Conservation (phyloP, 768 basidiomycete genomes). For the Mycena latifolia region DNA sequence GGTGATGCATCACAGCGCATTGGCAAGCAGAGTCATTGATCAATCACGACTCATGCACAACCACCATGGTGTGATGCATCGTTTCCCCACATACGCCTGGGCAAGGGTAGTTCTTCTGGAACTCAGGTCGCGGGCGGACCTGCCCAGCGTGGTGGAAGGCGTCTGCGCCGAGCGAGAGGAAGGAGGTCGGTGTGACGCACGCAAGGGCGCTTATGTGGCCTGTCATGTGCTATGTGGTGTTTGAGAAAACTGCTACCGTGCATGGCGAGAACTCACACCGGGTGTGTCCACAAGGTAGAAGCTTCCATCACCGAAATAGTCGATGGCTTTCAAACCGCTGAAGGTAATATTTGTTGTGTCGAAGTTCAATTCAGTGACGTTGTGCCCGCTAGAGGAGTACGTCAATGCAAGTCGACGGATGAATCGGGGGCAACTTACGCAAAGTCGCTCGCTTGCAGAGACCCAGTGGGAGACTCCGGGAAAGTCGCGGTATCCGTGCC, state of each 20-base stretch:
- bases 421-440: constrained; percentile 18
- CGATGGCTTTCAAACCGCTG: constrained; percentile 31
- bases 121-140: constrained; percentile 23
- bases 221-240: constrained; percentile 12
- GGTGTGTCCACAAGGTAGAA: constrained; percentile 37
- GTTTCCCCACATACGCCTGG: no score
- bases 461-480: constrained; percentile 18
- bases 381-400: constrained; percentile 22
- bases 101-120: constrained; percentile 30
- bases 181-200: constrained; percentile 28
- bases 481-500: constrained; percentile 25
- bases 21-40: no score
- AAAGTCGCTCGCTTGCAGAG: constrained; percentile 28
- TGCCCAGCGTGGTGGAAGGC: constrained; percentile 32
- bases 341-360: constrained; percentile 17
- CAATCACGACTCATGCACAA: no score
- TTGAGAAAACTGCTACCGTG: not conserved
- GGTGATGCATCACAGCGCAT: no score
- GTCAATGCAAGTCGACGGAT: not conserved
- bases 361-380: constrained; percentile 28
- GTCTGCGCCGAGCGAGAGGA: constrained; percentile 33
- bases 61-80: no score
- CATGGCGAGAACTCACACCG: constrained; percentile 22
- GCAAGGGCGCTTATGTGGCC: constrained; percentile 32
- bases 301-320: constrained; percentile 34